Evolutionary conservation across 2,329 filamentous ascomycete species (phyloP).

Genomic region (Talaromyces sp.): DNA sequence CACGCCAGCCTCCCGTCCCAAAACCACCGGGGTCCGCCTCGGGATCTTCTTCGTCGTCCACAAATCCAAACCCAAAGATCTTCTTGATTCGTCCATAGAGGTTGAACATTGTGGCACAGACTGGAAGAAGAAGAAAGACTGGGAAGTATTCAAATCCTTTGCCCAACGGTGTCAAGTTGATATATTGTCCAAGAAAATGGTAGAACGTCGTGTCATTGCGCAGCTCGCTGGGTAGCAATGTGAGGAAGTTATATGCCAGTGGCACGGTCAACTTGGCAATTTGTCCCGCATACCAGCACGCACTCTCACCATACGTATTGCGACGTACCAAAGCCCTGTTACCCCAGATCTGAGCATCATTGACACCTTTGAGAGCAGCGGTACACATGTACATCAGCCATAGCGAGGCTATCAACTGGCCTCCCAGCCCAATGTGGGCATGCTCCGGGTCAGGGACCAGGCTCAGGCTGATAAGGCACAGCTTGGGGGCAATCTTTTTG

Average conservation of each 20-base stretch:
- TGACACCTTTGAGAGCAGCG: slow-evolving; percentile 79
- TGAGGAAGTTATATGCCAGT: slow-evolving; percentile 92
- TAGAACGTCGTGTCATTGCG: slow-evolving; percentile 80
- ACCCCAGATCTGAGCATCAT: slow-evolving; percentile 95
- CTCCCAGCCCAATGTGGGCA: slow-evolving; percentile 74
- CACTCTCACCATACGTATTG: slow-evolving; percentile 87
- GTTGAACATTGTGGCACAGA: slow-evolving; percentile 80
- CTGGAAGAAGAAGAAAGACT: slow-evolving; percentile 77
- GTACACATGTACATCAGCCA: slow-evolving; percentile 98
- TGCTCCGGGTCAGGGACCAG: slow-evolving; percentile 64
- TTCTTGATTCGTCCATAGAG: slow-evolving; percentile 77
- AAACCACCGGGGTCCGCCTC: slow-evolving; percentile 58
- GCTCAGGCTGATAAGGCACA: slow-evolving; percentile 64
- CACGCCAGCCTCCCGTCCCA: slow-evolving; percentile 80
- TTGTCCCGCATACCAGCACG: slow-evolving; percentile 92
- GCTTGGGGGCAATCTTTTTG: slow-evolving; percentile 69
- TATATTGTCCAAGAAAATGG: slow-evolving; percentile 72
- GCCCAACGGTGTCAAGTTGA: slow-evolving; percentile 77
- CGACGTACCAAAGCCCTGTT: slow-evolving; percentile 83
- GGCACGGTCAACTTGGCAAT: slow-evolving; percentile 90
- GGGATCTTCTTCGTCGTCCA: slow-evolving; percentile 64
- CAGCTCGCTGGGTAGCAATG: slow-evolving; percentile 69
- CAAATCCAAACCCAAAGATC: slow-evolving; percentile 70
- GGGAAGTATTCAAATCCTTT: slow-evolving; percentile 86
- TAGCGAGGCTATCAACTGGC: slow-evolving; percentile 73